These are phyloP conservation scores for Chondrus crispus DNA, from an alignment of 23 red algal genomes.

Conservation along the genomic window DNA sequence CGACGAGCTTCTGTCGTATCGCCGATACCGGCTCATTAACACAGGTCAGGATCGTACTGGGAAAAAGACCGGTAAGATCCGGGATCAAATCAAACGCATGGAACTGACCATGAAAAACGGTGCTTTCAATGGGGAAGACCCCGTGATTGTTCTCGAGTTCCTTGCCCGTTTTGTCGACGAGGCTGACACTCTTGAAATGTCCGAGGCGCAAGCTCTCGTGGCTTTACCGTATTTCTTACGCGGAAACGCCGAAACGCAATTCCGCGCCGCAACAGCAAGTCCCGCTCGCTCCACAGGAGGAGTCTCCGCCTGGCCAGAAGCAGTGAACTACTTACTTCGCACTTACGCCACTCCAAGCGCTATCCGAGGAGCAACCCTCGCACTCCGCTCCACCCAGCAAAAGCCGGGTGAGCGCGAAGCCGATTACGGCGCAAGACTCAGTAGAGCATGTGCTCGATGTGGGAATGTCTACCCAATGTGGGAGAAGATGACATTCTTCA, in stretches of 20 bases:
- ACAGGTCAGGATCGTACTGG: neutral
- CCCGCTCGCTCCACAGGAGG: neutral
- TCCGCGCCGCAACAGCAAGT: neutral
- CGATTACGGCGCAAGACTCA: neutral
- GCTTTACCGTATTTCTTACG: neutral
- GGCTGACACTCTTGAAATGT: neutral
- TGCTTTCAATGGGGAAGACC: neutral
- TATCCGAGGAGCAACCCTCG: neutral
- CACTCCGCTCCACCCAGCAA: neutral
- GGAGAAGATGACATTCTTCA: neutral
- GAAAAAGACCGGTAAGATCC: neutral
- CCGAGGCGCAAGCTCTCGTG: neutral
- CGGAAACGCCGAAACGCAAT: neutral
- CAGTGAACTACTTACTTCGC: neutral
- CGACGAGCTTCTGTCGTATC: neutral
- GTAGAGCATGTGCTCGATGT: neutral
- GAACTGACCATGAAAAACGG: neutral
- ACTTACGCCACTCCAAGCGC: neutral
- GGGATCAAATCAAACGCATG: neutral
- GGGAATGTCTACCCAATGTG: neutral
- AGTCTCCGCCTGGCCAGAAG: neutral
- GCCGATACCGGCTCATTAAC: neutral
- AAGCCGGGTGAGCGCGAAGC: neutral
- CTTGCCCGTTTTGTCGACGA: neutral
- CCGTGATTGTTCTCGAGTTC: neutral